A percentile compares a stretch with the other conserved stretches of the same genome.
Evolutionary conservation across 192 early-diverging fungal species (phyloP).

Genomic region (Podila verticillata): DNA sequence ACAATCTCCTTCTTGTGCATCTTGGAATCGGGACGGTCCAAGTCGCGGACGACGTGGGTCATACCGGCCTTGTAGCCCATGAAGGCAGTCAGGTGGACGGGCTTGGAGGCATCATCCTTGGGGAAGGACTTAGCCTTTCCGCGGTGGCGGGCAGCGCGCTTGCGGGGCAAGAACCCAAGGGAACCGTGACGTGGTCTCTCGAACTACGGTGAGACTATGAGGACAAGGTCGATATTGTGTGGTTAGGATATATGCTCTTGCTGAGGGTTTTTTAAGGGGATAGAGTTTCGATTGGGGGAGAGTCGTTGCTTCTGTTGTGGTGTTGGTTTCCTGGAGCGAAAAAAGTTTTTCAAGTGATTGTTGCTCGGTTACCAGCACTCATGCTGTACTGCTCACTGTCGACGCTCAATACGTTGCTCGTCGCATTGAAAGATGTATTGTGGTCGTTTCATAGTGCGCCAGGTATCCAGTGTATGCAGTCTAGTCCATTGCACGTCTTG

Average conservation of each 20-base stretch:
- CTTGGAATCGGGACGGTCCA: conserved; percentile 99
- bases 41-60: conserved; percentile 99
- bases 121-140: conserved; percentile 99
- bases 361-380: too few relatives aligned
- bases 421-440: too few relatives aligned
- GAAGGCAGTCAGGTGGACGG: conserved; percentile 99
- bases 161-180: conserved; percentile 84
- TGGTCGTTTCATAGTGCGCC: too few relatives aligned
- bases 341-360: too few relatives aligned
- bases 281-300: neutral
- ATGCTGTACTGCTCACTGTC: too few relatives aligned
- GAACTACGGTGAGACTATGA: conserved; percentile 89
- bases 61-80: conserved; percentile 99
- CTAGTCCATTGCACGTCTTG: too few relatives aligned
- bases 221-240: neutral
- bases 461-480: too few relatives aligned
- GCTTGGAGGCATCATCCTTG: conserved; percentile 93
- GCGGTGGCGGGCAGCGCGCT: conserved; percentile 92
- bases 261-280: neutral
- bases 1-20: conserved; percentile 99
- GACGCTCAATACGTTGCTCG: too few relatives aligned
- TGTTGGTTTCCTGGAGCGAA: too few relatives aligned
- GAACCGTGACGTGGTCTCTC: conserved; percentile 96
- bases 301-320: too few relatives aligned
- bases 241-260: neutral